phyloP scores from a whole-genome alignment of 73 alveolate genomes.

The Paramecium biaurelia region DNA sequence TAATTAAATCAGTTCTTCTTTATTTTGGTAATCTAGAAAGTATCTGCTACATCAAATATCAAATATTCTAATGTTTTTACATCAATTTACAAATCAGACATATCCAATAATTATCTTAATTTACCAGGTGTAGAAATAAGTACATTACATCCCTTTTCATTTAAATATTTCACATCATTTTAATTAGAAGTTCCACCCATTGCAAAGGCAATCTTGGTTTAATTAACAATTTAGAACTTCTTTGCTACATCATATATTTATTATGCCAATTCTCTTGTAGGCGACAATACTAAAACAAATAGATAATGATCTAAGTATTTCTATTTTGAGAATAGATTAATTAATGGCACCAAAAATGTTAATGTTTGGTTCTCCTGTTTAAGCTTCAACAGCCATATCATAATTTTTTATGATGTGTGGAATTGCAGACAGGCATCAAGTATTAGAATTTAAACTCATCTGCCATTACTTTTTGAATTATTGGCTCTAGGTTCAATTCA shows the following conservation, averaged over 20 bases:
- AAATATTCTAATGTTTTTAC: constrained; percentile 78
- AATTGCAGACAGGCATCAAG: constrained; percentile 83
- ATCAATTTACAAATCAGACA: constrained; percentile 68
- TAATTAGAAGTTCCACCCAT: constrained; percentile 92
- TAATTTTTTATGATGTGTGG: constrained; percentile 77
- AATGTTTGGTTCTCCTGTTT: constrained; percentile 99
- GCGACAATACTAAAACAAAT: constrained; percentile 92
- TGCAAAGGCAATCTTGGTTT: constrained; percentile 68
- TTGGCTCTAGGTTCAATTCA: constrained; percentile 50
- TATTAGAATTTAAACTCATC: constrained; percentile 63
- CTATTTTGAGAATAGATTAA: constrained; percentile 65
- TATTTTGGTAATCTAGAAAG: constrained; percentile 93
- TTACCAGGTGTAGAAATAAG: constrained; percentile 98
- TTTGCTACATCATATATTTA: constrained; percentile 91
- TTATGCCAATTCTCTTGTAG: constrained; percentile 97
- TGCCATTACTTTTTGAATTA: constrained; percentile 32
- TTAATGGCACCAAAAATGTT: constrained; percentile 89
- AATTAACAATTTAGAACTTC: constrained; percentile 46
- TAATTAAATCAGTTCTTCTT: constrained; percentile 99
- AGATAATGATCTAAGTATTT: background rate
- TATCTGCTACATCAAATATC: constrained; percentile 98
- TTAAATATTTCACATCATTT: constrained; percentile 81
- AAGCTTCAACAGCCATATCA: constrained; percentile 91
- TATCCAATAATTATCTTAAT: constrained; percentile 88
- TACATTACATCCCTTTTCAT: constrained; percentile 87